phyloP scores from a whole-genome alignment of 306 rosid species.

The Cicer judaicum region DNA sequence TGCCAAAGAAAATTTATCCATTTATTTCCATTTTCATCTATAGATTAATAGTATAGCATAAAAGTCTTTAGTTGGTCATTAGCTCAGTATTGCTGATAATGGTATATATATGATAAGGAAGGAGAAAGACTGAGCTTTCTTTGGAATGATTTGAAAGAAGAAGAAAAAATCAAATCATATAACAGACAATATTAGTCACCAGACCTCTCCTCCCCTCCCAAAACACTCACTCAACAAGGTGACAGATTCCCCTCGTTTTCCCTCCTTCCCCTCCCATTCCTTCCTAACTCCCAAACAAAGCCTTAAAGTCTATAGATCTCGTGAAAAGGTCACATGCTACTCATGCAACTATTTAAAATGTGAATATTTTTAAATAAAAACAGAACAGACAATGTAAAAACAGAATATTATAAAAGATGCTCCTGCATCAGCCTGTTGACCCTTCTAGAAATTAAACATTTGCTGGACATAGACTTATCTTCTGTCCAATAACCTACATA shows the following conservation, averaged over 20 bases:
- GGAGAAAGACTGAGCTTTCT: background rate
- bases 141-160: background rate
- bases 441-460: conserved; percentile 2
- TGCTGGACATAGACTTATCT: background rate
- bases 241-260: background rate
- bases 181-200: background rate
- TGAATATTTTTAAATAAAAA: background rate
- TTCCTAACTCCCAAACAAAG: background rate
- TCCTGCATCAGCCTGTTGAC: conserved; percentile 16
- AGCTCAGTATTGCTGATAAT: background rate
- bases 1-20: background rate
- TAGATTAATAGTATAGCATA: background rate
- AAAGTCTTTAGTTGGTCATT: background rate
- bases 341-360: background rate
- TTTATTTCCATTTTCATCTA: background rate
- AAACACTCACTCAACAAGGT: background rate
- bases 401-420: background rate
- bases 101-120: background rate
- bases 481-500: conserved; percentile 3
- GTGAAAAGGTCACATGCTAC: conserved; percentile 4
- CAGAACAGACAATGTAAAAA: background rate
- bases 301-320: background rate
- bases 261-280: background rate
- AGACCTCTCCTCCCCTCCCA: background rate
- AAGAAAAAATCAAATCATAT: background rate